Conservation (phyloP, 495 filamentous ascomycete species). For the Lasiosphaeriaceae sp. region DNA sequence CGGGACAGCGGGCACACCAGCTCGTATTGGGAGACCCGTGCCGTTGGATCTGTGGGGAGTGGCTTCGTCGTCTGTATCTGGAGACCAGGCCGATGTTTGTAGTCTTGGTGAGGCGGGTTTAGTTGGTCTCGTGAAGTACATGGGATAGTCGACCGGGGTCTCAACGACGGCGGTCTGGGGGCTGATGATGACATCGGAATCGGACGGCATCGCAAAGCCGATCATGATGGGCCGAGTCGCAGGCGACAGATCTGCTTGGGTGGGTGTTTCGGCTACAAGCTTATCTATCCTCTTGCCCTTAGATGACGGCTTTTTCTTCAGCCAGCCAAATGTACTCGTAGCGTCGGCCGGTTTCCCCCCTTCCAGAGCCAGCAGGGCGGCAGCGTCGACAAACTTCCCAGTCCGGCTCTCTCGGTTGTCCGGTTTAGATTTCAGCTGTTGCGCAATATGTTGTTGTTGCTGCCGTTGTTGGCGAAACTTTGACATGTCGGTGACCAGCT, state of each 20-base stretch:
- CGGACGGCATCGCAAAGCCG: constrained; percentile 65
- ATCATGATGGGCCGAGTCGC: constrained; percentile 74
- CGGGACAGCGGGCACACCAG: constrained; percentile 58
- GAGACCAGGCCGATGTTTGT: constrained; percentile 61
- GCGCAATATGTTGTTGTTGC: constrained; percentile 16
- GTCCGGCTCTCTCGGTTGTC: constrained; percentile 25
- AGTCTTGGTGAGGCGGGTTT: constrained; percentile 63
- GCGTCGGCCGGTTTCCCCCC: constrained; percentile 37
- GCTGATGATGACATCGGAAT: constrained; percentile 50
- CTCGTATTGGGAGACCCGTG: constrained; percentile 20
- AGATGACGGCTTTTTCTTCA: constrained; percentile 30
- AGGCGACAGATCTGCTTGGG: constrained; percentile 62
- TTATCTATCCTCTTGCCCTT: constrained; percentile 27
- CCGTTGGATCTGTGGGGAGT: constrained; percentile 20
- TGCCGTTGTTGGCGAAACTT: constrained; percentile 28
- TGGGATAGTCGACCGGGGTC: constrained; percentile 33
- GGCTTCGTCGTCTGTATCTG: constrained; percentile 34
- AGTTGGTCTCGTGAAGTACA: constrained; percentile 28
- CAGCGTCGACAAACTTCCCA: constrained; percentile 45
- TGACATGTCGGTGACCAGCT: constrained; percentile 58
- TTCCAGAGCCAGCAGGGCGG: constrained; percentile 48
- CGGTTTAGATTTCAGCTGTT: constrained; percentile 12
- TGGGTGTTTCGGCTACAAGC: constrained; percentile 14
- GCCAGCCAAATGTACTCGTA: constrained; percentile 40
- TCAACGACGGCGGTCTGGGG: constrained; percentile 47